phyloP scores from a whole-genome alignment of 495 filamentous ascomycete species.

The Aspergillus wentii region DNA sequence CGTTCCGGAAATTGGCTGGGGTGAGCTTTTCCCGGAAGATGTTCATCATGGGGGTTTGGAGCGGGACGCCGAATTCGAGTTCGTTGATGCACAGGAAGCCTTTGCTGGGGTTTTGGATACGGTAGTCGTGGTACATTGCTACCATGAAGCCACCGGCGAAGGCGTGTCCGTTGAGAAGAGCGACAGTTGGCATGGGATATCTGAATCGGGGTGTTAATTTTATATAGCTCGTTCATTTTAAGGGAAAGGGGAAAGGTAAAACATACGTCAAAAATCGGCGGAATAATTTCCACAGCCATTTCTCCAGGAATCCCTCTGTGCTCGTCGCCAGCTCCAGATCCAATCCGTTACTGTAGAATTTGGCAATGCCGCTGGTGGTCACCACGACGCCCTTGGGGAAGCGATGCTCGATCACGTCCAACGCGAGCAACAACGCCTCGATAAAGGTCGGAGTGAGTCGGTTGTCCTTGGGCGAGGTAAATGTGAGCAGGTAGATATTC shows the following conservation, averaged over 20 bases:
- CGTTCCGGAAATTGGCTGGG: constrained; percentile 47
- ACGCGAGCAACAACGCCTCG: constrained; percentile 50
- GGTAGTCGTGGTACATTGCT: constrained; percentile 81
- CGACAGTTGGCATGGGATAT: constrained; percentile 80
- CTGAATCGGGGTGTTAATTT: constrained; percentile 20
- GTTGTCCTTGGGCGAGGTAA: constrained; percentile 59
- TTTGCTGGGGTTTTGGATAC: constrained; percentile 60
- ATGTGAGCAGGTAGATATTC: constrained; percentile 59
- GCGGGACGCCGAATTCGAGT: constrained; percentile 67
- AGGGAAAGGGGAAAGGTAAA: neutral
- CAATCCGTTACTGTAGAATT: constrained; percentile 69
- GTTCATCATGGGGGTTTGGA: constrained; percentile 65
- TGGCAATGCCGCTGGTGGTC: constrained; percentile 57
- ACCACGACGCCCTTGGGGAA: constrained; percentile 56
- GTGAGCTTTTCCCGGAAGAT: constrained; percentile 66
- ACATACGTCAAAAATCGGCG: constrained; percentile 56
- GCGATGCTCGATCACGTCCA: constrained; percentile 58
- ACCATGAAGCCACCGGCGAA: constrained; percentile 79
- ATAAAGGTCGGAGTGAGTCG: constrained; percentile 54
- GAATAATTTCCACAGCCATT: constrained; percentile 48
- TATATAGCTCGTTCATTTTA: no score
- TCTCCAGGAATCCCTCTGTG: constrained; percentile 37
- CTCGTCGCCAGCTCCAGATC: constrained; percentile 49
- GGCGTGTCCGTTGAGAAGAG: constrained; percentile 73
- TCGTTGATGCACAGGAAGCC: constrained; percentile 77